Percentiles rank a stretch among this genome's conserved stretches.
These are phyloP conservation scores for Drechslerella coelobrocha DNA, from an alignment of 2,329 filamentous ascomycete species.

Conservation along the genomic window DNA sequence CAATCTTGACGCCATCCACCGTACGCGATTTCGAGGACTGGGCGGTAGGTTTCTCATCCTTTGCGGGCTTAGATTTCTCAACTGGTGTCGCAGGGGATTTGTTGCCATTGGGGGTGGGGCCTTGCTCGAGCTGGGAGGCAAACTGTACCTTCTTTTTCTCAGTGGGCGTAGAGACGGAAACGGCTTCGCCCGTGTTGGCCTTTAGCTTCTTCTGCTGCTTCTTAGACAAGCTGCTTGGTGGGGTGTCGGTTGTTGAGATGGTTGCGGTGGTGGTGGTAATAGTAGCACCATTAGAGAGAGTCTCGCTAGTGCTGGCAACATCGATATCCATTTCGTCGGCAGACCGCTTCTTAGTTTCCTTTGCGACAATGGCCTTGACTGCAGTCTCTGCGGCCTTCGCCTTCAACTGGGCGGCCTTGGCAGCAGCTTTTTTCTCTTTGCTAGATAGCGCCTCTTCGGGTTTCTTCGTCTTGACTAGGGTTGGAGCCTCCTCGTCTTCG, in stretches of 20 bases:
- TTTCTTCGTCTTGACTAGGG: slow-evolving; percentile 64
- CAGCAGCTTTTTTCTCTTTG: slow-evolving; percentile 63
- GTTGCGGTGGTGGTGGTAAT: slow-evolving; percentile 19
- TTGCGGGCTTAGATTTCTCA: slow-evolving; percentile 53
- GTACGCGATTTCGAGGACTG: slow-evolving; percentile 58
- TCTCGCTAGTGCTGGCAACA: slow-evolving; percentile 65
- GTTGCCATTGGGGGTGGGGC: slow-evolving; percentile 76
- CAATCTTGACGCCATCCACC: slow-evolving; percentile 86
- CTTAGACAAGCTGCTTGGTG: slow-evolving; percentile 78
- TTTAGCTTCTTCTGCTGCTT: slow-evolving; percentile 98
- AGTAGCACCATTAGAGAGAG: slow-evolving; percentile 29
- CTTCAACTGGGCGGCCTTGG: slow-evolving; percentile 58
- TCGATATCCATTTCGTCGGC: slow-evolving; percentile 68
- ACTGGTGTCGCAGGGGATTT: slow-evolving; percentile 53
- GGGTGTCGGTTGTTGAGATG: slow-evolving; percentile 55
- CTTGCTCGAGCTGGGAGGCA: slow-evolving; percentile 97
- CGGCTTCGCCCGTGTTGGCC: slow-evolving; percentile 95
- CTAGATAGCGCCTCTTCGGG: slow-evolving; percentile 65
- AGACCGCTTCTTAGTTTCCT: slow-evolving; percentile 86
- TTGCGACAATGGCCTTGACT: slow-evolving; percentile 62
- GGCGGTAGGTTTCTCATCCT: slow-evolving; percentile 59
- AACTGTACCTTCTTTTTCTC: slow-evolving; percentile 95
- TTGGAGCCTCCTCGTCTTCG: slow-evolving; percentile 75
- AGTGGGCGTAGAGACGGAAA: slow-evolving; percentile 68
- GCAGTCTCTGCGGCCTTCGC: slow-evolving; percentile 64